Evolutionary conservation across 257 asterid genomes (phyloP), one percentile per base, ranked within the genome.

Genomic region (Rauvolfia tetraphylla): DNA sequence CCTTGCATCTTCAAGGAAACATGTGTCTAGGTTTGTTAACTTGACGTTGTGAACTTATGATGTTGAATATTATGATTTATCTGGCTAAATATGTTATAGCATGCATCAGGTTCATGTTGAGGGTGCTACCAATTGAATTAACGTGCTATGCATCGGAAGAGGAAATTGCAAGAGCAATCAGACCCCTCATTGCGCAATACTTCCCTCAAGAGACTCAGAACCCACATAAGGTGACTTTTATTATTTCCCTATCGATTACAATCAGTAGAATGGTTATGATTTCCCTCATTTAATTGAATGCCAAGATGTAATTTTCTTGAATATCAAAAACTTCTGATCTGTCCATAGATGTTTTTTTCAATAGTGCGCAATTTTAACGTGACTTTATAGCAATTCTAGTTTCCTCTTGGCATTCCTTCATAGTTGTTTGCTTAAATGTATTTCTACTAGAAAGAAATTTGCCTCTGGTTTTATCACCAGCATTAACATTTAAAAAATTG

Each of bases 131-230:
- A 39, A 78, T 90, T 72, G 98, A 93, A 87, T 87, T 82, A 48
- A n/a, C 97, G 74, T 93, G 99, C 89, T 95, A 93, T 84, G 92
- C 99, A 39, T 95, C 99, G 11, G 98, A 89, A 72, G 99, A 93
- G 68, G 99, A 95, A 84, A 91, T 95, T 79, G 79, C 73, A 73
- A 84, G 86, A 81, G 97, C 96, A 7, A 91, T 95, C 41, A 89
- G 77, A 59, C 97, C 98, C 77, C 84, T 95, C 22, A 84, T 91
- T 74, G 93, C 85, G 38, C 86, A 88, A 84, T 79, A 90, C 76
- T 92, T 93, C 81, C 98, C 97, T 68, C 78, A 14, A 27, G 99
- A 91, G 85, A 84, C 94, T 78, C 70, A 92, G 80, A 84, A 56
- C 72, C 96, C 94, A 1, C 91, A 69, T 33, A 95, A 91, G 98